Percentiles rank a stretch among this genome's conserved stretches.
Conservation (phyloP, 352 stramenopile species). For the Pythium dissotocum region DNA sequence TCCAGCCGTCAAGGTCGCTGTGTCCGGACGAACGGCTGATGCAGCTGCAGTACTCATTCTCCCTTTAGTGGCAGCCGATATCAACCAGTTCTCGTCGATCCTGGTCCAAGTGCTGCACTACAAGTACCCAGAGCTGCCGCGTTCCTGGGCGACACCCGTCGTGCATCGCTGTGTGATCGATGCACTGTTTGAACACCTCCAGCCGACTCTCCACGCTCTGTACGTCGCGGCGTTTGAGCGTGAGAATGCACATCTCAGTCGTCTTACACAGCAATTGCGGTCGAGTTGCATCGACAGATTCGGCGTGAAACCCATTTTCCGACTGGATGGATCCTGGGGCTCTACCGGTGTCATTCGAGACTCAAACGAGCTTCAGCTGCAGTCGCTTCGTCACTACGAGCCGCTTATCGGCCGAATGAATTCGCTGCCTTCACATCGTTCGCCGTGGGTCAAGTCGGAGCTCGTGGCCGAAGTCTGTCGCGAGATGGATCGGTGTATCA, state of each 20-base stretch:
- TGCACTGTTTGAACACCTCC: conserved; percentile 65
- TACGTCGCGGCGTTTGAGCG: conserved; percentile 50
- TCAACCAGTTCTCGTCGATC: conserved; percentile 53
- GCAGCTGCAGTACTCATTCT: conserved; percentile 21
- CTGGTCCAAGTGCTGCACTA: conserved; percentile 56
- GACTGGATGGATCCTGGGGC: conserved; percentile 51
- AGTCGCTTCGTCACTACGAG: conserved; percentile 40
- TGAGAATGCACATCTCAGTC: conserved; percentile 47
- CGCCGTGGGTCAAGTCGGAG: conserved; percentile 54
- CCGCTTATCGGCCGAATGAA: conserved; percentile 47
- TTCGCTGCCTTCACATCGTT: conserved; percentile 45
- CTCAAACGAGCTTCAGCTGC: conserved; percentile 31
- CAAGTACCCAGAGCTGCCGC: conserved; percentile 45
- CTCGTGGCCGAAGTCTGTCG: conserved; percentile 45
- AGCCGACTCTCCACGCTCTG: conserved; percentile 58
- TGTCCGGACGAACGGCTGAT: conserved; percentile 3
- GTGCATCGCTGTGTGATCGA: conserved; percentile 50
- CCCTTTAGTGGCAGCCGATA: conserved; percentile 48
- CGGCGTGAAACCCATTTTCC: conserved; percentile 43
- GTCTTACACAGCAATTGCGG: conserved; percentile 33
- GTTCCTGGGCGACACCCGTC: conserved; percentile 17
- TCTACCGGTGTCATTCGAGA: not conserved
- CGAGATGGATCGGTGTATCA: conserved; percentile 48
- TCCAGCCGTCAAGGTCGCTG: conserved; percentile 16
- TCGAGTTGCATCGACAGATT: conserved; percentile 38